Percentiles rank a stretch among this genome's conserved stretches.
Conservation (phyloP, 2,329 filamentous ascomycete species). For the Fusarium foetens region DNA sequence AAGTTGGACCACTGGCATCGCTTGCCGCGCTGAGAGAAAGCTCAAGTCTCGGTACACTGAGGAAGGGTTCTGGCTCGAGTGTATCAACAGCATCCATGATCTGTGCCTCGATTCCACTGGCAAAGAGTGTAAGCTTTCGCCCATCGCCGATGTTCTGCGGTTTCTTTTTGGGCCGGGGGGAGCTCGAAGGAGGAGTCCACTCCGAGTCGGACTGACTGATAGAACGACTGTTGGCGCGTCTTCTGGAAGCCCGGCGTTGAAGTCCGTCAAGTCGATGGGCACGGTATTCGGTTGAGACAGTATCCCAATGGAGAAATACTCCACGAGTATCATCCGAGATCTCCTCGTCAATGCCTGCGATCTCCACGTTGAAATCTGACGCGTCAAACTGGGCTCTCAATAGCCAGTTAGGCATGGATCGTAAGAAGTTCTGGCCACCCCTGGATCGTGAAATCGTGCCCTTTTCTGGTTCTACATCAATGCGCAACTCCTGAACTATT, state of each 20-base stretch:
- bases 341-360: slow-evolving; percentile 86
- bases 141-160: slow-evolving; percentile 75
- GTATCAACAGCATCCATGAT: slow-evolving; percentile 88
- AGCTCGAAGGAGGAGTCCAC: slow-evolving; percentile 51
- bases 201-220: slow-evolving; percentile 76
- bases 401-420: slow-evolving; percentile 85
- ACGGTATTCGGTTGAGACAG: slow-evolving; percentile 88
- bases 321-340: slow-evolving; percentile 86
- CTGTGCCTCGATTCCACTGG: slow-evolving; percentile 86
- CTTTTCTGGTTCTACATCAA: slow-evolving; percentile 72
- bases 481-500: slow-evolving; percentile 85
- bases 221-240: slow-evolving; percentile 79
- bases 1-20: slow-evolving; percentile 86
- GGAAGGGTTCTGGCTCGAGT: slow-evolving; percentile 85
- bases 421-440: slow-evolving; percentile 74
- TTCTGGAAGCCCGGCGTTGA: slow-evolving; percentile 67
- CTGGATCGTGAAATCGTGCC: slow-evolving; percentile 59
- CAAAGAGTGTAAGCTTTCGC: slow-evolving; percentile 81
- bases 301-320: slow-evolving; percentile 85
- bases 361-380: slow-evolving; percentile 87
- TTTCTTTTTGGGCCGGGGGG: slow-evolving; percentile 61
- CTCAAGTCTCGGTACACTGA: slow-evolving; percentile 88
- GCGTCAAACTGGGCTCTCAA: slow-evolving; percentile 85
- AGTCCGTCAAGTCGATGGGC: slow-evolving; percentile 78
- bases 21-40: slow-evolving; percentile 85